Percentiles rank a stretch among this genome's conserved stretches.
Evolutionary conservation across 1,284 basidiomycete species (phyloP).

Genomic region (Cutaneotrichosporon mucoides): DNA sequence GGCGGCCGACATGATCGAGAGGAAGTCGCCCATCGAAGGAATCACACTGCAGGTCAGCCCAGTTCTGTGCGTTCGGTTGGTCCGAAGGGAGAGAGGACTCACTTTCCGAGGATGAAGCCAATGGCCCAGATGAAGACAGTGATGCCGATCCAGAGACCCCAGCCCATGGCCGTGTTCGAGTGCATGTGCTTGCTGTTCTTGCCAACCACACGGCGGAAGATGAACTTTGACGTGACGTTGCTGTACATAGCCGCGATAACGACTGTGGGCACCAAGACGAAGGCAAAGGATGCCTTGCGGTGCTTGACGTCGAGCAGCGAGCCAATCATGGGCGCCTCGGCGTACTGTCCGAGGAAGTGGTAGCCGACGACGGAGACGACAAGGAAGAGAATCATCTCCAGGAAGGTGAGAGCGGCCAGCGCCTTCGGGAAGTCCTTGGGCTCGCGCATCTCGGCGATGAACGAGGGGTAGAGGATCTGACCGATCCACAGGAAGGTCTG

Average conservation of each 20-base stretch:
- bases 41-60: slow-evolving; percentile 22
- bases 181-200: slow-evolving; percentile 53
- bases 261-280: slow-evolving; percentile 44
- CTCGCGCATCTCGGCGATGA: slow-evolving; percentile 50
- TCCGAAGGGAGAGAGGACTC: too few species aligned
- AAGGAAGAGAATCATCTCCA: slow-evolving; percentile 60
- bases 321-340: slow-evolving; percentile 45
- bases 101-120: slow-evolving; percentile 60
- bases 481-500: slow-evolving; percentile 62
- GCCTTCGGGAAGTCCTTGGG: slow-evolving; percentile 61
- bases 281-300: slow-evolving; percentile 52
- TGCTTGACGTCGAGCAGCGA: slow-evolving; percentile 50
- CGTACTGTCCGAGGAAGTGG: slow-evolving; percentile 45
- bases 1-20: slow-evolving; percentile 46
- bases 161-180: slow-evolving; percentile 58
- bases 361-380: slow-evolving; percentile 62
- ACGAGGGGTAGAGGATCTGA: slow-evolving; percentile 54
- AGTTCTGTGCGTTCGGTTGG: not conserved
- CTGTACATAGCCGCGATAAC: slow-evolving; percentile 45
- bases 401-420: slow-evolving; percentile 50
- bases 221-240: slow-evolving; percentile 41
- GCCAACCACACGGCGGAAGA: slow-evolving; percentile 48
- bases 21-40: slow-evolving; percentile 53
- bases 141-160: slow-evolving; percentile 59
- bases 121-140: slow-evolving; percentile 58